Evolutionary conservation across 176 grass and related monocot genomes (phyloP).

Genomic region (Secale cereale): DNA sequence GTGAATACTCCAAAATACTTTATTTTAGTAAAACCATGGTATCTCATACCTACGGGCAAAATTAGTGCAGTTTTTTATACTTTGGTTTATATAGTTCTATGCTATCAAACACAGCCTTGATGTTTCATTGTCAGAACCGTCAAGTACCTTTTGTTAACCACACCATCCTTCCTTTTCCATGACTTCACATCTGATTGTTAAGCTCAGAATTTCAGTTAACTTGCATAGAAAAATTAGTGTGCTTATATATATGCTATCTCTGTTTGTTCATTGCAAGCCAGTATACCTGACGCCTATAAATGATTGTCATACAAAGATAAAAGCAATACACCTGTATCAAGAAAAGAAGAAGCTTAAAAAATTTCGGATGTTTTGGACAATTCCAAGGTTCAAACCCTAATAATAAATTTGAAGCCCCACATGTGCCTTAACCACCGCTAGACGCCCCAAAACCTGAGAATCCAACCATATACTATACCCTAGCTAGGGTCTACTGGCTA

Average conservation of each 20-base stretch:
- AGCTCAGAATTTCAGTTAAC: not conserved
- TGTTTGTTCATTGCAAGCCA: not conserved
- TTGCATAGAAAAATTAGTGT: not conserved
- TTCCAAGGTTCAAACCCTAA: not conserved
- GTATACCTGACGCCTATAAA: slow-evolving; percentile 7
- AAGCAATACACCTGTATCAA: slow-evolving; percentile 10
- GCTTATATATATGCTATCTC: not conserved
- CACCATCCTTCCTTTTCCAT: not conserved
- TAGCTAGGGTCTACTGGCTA: not conserved
- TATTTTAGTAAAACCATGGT: too few relatives aligned
- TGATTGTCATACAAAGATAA: not conserved
- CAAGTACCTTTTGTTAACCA: not conserved
- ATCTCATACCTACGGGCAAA: too few relatives aligned
- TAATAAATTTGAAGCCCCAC: slow-evolving; percentile 36
- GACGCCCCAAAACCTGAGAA: slow-evolving; percentile 20
- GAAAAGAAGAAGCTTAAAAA: not conserved
- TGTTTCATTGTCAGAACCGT: not conserved
- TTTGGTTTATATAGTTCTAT: too few relatives aligned
- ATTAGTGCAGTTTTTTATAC: too few relatives aligned
- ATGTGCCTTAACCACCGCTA: slow-evolving; percentile 31
- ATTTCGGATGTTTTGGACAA: slow-evolving; percentile 8
- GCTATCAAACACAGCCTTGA: too few relatives aligned
- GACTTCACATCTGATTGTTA: not conserved
- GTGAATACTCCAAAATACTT: too few relatives aligned
- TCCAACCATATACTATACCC: not conserved